These are phyloP conservation scores for Suhomyces coccinellae DNA, from an alignment of 1,139 yeast genomes.

Conservation along the genomic window DNA sequence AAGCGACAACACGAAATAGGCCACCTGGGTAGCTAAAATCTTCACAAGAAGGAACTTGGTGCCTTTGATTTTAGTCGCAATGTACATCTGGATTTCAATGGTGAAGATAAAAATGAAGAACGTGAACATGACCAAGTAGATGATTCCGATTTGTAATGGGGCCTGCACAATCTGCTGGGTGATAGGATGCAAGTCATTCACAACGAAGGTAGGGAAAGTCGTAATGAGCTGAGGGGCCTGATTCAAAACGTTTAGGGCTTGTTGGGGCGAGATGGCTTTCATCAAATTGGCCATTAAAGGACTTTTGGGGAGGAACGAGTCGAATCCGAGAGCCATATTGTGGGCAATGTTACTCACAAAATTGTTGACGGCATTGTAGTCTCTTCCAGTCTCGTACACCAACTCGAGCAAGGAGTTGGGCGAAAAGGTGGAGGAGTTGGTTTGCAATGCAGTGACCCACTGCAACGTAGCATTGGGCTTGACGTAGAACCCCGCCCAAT, in stretches of 20 bases:
- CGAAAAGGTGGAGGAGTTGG: constrained; percentile 17
- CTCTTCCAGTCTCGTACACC: constrained; percentile 35
- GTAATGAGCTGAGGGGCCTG: constrained; percentile 29
- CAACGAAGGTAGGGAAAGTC: constrained; percentile 24
- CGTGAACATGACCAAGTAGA: constrained; percentile 33
- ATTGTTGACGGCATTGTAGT: constrained; percentile 31
- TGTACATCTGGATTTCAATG: constrained; percentile 27
- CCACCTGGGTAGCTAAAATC: constrained; percentile 40
- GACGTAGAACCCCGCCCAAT: constrained; percentile 34
- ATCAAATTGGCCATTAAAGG: constrained; percentile 24
- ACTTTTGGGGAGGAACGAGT: constrained; percentile 20
- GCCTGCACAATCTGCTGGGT: constrained; percentile 28
- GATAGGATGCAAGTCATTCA: constrained; percentile 25
- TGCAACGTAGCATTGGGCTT: constrained; percentile 28
- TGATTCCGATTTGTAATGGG: constrained; percentile 34
- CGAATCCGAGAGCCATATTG: constrained; percentile 17
- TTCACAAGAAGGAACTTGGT: constrained; percentile 41
- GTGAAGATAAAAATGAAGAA: constrained; percentile 35
- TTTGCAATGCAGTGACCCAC: constrained; percentile 21
- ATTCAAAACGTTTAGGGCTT: constrained; percentile 18
- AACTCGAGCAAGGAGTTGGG: constrained; percentile 24
- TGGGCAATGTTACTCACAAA: constrained; percentile 22
- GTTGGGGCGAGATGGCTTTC: constrained; percentile 20
- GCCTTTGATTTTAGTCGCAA: constrained; percentile 36
- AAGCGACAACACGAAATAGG: constrained; percentile 44